Evolutionary conservation across 2,329 filamentous ascomycete genomes (phyloP), one percentile per base, ranked within the genome.

Genomic region (Hypoxylon sp.): DNA sequence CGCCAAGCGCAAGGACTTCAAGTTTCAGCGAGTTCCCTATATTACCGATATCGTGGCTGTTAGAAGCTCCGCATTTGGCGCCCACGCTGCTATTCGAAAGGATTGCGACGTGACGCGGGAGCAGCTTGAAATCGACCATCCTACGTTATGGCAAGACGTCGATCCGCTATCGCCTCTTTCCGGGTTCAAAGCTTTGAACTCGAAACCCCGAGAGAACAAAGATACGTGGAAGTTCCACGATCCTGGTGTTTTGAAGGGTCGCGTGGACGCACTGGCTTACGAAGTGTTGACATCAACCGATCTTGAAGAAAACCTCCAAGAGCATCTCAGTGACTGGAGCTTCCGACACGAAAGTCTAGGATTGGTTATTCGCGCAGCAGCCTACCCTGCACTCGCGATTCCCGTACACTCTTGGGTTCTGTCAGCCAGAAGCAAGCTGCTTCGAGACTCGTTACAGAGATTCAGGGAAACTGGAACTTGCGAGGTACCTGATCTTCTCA

Each of bases 21-120:
- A 99, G 72, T 99, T 98, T 66, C 88, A 94, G 68, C 88, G 95
- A 55, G 87, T 99, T 7, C 89, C 95, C 1, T 92, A 90, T 37
- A 84, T 99, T 53, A 97, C 92, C 1, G 88, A 92, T 29, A 91
- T 96, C 11, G 83, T 89, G 26, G 88, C 88, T 3, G 93, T 98
- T 6, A 84, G 92, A 64, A 94, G 92, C 66, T 98, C 95, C 27
- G 85, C 89, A 0, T 96, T 91, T 74, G 95, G 95, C 3, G 91
- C 94, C 0, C 98, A 94, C 77, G 90, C 92, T 27, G 92, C 92
- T 2, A 84, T 97, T 41, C 87, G 95, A 42, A 89, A 89, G 69
- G 93, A 97, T 67, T 91, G 88, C 62, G 87, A 93, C 69, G 87
- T 96, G 23, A 91, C 93, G 52, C 87, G 85, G 48, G 86, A 89